Evolutionary conservation across 208 protist genomes (phyloP).

Genomic region (Novymonas esmeraldas): DNA sequence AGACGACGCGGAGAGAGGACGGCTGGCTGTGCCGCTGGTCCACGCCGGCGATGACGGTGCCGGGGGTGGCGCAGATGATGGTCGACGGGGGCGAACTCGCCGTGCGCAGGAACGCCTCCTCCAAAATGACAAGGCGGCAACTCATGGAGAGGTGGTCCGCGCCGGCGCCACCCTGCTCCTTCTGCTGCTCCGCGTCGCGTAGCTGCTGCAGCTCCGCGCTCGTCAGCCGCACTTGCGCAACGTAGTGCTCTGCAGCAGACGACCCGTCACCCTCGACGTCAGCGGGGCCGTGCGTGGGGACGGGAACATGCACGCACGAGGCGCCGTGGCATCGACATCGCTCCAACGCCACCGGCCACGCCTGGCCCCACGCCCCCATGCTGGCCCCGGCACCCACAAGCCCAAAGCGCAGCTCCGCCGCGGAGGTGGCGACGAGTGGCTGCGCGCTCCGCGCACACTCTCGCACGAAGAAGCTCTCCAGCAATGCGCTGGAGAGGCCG

Average conservation of each 20-base stretch:
- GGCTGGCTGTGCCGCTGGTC: conserved; percentile 43
- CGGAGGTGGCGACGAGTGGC: conserved; percentile 22
- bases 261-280: not conserved
- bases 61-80: conserved; percentile 24
- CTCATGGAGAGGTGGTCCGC: conserved; percentile 4
- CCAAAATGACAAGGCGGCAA: conserved; percentile 40
- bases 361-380: conserved; percentile 57
- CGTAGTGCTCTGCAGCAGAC: conserved; percentile 22
- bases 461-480: conserved; percentile 31
- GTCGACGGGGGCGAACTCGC: conserved; percentile 14
- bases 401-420: conserved; percentile 44
- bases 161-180: not conserved
- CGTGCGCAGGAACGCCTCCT: conserved; percentile 22
- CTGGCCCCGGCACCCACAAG: conserved; percentile 36
- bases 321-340: conserved; percentile 11
- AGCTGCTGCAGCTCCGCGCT: conserved; percentile 2
- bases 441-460: conserved; percentile 26
- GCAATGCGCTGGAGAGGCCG: conserved; percentile 25
- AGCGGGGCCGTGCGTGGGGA: not conserved
- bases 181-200: not conserved
- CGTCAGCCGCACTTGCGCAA: conserved; percentile 24
- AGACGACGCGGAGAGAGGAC: conserved; percentile 12
- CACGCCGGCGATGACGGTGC: conserved; percentile 52
- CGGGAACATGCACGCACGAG: conserved; percentile 10
- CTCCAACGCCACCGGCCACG: conserved; percentile 40